Evolutionary conservation across 139 green algal genomes (phyloP).

Genomic region (Pleodorina starrii): DNA sequence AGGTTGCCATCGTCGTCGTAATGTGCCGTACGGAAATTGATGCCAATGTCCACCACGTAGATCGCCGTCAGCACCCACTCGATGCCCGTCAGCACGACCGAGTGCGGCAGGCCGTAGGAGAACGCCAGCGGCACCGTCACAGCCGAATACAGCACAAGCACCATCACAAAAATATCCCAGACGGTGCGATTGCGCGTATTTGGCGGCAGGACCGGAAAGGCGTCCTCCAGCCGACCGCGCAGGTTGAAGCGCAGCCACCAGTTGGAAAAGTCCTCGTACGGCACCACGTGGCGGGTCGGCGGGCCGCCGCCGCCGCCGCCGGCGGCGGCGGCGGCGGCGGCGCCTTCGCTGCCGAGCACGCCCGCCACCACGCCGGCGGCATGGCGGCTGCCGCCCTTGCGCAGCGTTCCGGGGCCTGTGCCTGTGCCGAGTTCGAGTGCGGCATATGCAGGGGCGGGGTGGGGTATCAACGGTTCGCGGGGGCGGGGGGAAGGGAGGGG

Average conservation of each 20-base stretch:
- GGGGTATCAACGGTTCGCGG: too few relatives aligned
- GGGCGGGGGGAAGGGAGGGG: too few relatives aligned
- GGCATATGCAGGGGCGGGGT: too few relatives aligned
- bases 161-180: conserved; percentile 26
- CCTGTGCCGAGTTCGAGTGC: too few relatives aligned
- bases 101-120: conserved; percentile 7
- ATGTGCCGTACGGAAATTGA: conserved; percentile 40
- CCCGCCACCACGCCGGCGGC: neutral
- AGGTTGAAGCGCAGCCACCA: conserved; percentile 13
- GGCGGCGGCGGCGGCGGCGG: too few relatives aligned
- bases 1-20: conserved; percentile 13
- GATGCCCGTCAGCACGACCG: neutral
- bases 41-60: conserved; percentile 12
- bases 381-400: neutral
- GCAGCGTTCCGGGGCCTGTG: neutral
- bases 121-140: conserved; percentile 28
- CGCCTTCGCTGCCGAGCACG: neutral
- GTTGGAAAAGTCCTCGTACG: neutral
- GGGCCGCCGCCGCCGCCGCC: neutral
- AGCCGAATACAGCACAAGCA: conserved; percentile 16
- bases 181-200: neutral
- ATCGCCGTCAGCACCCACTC: neutral
- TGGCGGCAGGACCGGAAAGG: neutral
- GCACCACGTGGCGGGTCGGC: neutral
- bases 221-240: neutral